Base-by-base conservation (phyloP, 345 rosid genomes). In the Corchorus olitorius region DNA sequence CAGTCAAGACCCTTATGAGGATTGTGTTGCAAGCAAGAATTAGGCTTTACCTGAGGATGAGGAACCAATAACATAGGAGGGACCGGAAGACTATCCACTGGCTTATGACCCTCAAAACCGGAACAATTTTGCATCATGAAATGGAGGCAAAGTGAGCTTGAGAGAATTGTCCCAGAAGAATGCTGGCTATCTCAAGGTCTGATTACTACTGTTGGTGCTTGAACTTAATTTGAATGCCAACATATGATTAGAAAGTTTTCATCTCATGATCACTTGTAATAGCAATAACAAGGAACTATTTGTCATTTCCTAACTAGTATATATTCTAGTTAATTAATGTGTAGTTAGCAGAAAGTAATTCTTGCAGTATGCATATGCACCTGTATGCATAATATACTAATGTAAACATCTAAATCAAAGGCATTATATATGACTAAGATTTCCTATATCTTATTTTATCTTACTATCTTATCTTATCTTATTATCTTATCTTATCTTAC, bases 191-290 rank as follows among this genome's bases (percentile, higher is more conserved):
- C 50, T 93, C 98, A 63, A 90, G 90, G 76, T 91, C 98, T 5
- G 98, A 94, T 71, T 93, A 88, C 77, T 90, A 93, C 70, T 94
- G 98, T 35, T 94, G 98, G 98, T 94, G 98, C 81, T 75, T 94
- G 81, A 97, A 94, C 76, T 86, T 92, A 13, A 54, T 15, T 15
- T 45, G 37, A 74, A 74, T 35, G 16, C 48, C 48, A 53, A 1
- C 58, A 58, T 39, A n/a, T n/a, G n/a, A 43, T 8, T 13, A 3
- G 27, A 70, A 2, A 53, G 4, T 19, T 35, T 7, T 7, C 65
- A 72, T 41, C 37, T 22, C 41, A 13, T 16, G 4, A 70, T n/a
- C n/a, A n/a, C 60, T 45, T 54, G 41, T 41, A 33, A 16, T 53
- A 43, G 54, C 64, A 79, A 65, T 67, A 75, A 80, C 5, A 27